A percentile compares a stretch with the other conserved stretches of the same genome.
Conservation (phyloP, 2,329 filamentous ascomycete species). For the Botrytis porri region DNA sequence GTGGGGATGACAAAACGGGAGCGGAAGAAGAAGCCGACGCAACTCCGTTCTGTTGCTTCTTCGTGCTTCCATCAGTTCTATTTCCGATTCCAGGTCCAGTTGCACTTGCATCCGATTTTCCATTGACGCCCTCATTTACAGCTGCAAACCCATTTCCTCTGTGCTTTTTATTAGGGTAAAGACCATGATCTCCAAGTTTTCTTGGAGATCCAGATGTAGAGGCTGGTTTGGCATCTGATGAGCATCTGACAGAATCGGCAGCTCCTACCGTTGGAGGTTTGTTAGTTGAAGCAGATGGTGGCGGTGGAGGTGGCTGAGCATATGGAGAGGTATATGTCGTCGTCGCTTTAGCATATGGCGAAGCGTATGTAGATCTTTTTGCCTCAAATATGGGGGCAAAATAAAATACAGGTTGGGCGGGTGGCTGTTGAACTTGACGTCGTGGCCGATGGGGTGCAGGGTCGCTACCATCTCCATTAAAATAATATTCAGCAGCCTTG, state of each 20-base stretch:
- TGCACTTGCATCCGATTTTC: constrained; percentile 18
- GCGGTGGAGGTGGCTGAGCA: constrained; percentile 15
- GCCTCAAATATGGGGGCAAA: constrained; percentile 20
- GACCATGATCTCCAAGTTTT: constrained; percentile 22
- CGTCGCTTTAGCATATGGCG: constrained; percentile 20
- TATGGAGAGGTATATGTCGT: constrained; percentile 24
- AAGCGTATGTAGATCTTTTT: constrained; percentile 23
- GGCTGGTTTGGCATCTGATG: constrained; percentile 16
- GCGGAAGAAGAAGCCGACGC: constrained; percentile 3
- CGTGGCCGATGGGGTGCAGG: constrained; percentile 25
- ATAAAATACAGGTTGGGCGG: not conserved
- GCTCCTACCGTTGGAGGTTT: constrained; percentile 2
- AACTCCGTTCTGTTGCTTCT: constrained; percentile 17
- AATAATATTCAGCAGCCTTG: constrained; percentile 52
- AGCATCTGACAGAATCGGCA: not conserved
- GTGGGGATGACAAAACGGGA: constrained; percentile 7
- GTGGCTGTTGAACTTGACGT: constrained; percentile 13
- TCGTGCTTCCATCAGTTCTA: not conserved
- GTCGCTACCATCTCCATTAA: constrained; percentile 41
- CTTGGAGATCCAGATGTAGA: constrained; percentile 24
- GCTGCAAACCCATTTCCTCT: constrained; percentile 28
- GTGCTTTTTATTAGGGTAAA: constrained; percentile 33
- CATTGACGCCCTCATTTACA: constrained; percentile 27
- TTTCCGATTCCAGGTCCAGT: not conserved
- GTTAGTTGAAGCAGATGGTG: not conserved